Evolutionary conservation across 495 filamentous ascomycete species (phyloP), one percentile per base, ranked within the genome.

Genomic region (Aspergillus sclerotioniger): DNA sequence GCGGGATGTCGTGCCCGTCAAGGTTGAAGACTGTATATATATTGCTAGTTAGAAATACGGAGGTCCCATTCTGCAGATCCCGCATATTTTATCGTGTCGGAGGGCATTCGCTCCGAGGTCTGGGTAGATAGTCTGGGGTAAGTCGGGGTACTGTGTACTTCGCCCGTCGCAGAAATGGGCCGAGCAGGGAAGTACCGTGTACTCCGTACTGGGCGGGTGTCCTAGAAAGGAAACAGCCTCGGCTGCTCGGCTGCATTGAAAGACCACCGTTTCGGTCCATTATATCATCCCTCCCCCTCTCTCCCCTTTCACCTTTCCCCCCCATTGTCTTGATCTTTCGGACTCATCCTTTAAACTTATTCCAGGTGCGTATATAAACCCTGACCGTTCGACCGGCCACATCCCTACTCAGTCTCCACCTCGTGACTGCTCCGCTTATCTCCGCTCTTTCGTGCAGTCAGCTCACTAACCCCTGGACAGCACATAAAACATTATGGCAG

Each of bases 401-500:
- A 1, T 6, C 10, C 13, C 13, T 15, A 15, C 13, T 6, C 37
- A 2, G 12, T 6, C 37, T 41, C 9, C 19, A 8, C 20, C 8
- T 39, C n/a, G n/a, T 53, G 5, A 8, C 25, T 19, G 19, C 17
- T 28, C 7, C 53, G 15, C 43, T 44, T 54, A 46, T 46, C 37
- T 19, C 39, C 29, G 28, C 41, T 10, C 25, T n/a, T 9, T 35
- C 37, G 2, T n/a, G 5, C n/a, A 2, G 37, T n/a, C 13, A n/a
- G 13, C 37, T 41, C 8, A 50, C 13, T 16, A 13, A 51, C n/a
- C 31, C 17, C 46, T 25, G 25, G 8, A 52, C 49, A 45, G 41
- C 31, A 39, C n/a, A 20, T 16, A 29, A 15, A 39, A 45, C 69
- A 85, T 54, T 61, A 97, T 96, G 92, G 89, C 92, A 50, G 81